Evolutionary conservation across 352 stramenopile species (phyloP).

Genomic region (Sclerospora graminicola): DNA sequence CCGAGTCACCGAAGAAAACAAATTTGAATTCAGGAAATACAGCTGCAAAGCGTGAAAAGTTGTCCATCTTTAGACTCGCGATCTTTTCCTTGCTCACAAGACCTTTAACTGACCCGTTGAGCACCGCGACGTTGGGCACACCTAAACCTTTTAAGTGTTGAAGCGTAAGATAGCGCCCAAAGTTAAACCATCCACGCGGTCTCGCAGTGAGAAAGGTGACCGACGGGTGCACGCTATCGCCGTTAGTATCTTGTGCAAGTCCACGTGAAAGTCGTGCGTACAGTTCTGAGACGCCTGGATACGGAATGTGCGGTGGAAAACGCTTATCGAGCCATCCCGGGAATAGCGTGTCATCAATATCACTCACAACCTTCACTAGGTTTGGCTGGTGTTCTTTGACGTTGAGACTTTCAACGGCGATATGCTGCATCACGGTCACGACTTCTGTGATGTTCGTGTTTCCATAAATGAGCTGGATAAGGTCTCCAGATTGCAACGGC

Average conservation of each 20-base stretch:
- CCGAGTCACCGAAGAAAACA: slow-evolving; percentile 79
- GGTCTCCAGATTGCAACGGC: slow-evolving; percentile 53
- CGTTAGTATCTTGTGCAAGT: slow-evolving; percentile 21
- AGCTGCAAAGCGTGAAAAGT: slow-evolving; percentile 66
- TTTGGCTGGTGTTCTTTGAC: slow-evolving; percentile 42
- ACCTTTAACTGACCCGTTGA: slow-evolving; percentile 68
- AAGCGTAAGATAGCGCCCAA: slow-evolving; percentile 68
- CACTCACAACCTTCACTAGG: slow-evolving; percentile 80
- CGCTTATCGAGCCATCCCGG: slow-evolving; percentile 65
- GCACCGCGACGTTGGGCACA: slow-evolving; percentile 61
- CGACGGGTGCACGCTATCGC: slow-evolving; percentile 28
- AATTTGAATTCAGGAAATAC: slow-evolving; percentile 82
- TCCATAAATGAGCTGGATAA: slow-evolving; percentile 65
- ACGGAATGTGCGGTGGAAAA: slow-evolving; percentile 67
- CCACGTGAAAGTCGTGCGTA: slow-evolving; percentile 55
- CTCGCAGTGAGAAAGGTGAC: slow-evolving; percentile 79
- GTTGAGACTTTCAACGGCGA: slow-evolving; percentile 64
- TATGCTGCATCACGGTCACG: slow-evolving; percentile 77
- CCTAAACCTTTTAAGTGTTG: slow-evolving; percentile 71
- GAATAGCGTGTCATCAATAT: slow-evolving; percentile 82
- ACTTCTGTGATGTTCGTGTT: slow-evolving; percentile 77
- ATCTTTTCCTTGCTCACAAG: slow-evolving; percentile 82
- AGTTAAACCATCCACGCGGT: slow-evolving; percentile 67
- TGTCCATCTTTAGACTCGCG: slow-evolving; percentile 71
- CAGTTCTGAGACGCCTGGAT: slow-evolving; percentile 67